Conservation (phyloP, 2,329 filamentous ascomycete species). For the Volutella citrinella region DNA sequence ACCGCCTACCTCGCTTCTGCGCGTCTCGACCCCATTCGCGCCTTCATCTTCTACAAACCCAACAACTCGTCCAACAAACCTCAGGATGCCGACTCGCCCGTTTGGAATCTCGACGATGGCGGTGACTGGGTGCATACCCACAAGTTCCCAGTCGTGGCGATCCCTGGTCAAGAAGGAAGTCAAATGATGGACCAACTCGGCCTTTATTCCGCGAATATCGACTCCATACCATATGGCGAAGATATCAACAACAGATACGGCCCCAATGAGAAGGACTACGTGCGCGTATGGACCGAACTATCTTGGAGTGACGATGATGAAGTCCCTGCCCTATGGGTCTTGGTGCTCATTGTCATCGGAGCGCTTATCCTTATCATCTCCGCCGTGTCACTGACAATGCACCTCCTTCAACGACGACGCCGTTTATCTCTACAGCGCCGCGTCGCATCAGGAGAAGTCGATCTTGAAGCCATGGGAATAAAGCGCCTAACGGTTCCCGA, state of each 20-base stretch:
- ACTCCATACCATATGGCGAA: constrained; percentile 54
- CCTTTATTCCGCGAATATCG: constrained; percentile 74
- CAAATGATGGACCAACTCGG: constrained; percentile 69
- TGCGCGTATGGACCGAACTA: constrained; percentile 58
- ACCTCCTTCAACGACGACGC: constrained; percentile 70
- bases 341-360: constrained; percentile 67
- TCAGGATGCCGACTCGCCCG: constrained; percentile 58
- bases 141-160: constrained; percentile 77
- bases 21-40: constrained; percentile 56
- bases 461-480: constrained; percentile 82
- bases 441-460: constrained; percentile 74
- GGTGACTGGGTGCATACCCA: constrained; percentile 70
- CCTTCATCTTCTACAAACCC: constrained; percentile 62
- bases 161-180: constrained; percentile 65
- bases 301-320: constrained; percentile 42
- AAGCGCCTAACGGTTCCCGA: constrained; percentile 76
- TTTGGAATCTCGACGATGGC: constrained; percentile 70
- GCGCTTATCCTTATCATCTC: constrained; percentile 67
- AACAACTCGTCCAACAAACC: constrained; percentile 57
- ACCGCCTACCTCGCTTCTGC: constrained; percentile 65
- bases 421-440: constrained; percentile 66
- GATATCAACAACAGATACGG: constrained; percentile 55
- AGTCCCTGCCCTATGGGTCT: constrained; percentile 78
- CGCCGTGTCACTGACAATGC: constrained; percentile 69
- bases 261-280: constrained; percentile 55